Conservation (phyloP, 768 basidiomycete species). For the Auricularia heimuer region DNA sequence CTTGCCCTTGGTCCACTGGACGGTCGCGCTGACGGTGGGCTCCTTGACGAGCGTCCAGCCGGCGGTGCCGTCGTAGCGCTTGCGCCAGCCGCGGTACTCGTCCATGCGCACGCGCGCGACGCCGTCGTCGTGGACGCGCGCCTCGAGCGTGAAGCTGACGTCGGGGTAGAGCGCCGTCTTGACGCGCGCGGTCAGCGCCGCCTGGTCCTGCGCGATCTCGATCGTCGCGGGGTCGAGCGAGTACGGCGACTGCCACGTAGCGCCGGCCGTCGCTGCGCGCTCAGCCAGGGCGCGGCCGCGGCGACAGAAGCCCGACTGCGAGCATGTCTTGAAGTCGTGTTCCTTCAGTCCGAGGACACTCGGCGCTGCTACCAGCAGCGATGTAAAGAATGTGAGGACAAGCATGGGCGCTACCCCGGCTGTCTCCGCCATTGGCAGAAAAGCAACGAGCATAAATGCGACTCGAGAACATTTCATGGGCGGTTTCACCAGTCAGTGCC, state of each 20-base stretch:
- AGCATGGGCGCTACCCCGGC: background rate
- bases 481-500: no score
- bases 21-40: slow-evolving; percentile 48
- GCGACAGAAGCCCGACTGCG: slow-evolving; percentile 94
- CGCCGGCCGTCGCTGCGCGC: slow-evolving; percentile 48
- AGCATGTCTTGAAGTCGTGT: slow-evolving; percentile 89
- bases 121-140: slow-evolving; percentile 79
- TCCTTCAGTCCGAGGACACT: slow-evolving; percentile 29
- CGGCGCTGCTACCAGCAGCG: slow-evolving; percentile 7
- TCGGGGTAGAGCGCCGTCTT: slow-evolving; percentile 76
- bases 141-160: slow-evolving; percentile 69
- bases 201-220: slow-evolving; percentile 31
- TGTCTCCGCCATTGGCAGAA: no score
- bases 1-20: slow-evolving; percentile 60
- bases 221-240: slow-evolving; percentile 53
- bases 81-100: slow-evolving; percentile 66
- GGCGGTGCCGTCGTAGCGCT: slow-evolving; percentile 86
- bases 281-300: slow-evolving; percentile 74
- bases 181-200: slow-evolving; percentile 65
- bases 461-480: no score
- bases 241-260: slow-evolving; percentile 81
- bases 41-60: slow-evolving; percentile 78
- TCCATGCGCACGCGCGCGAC: slow-evolving; percentile 91
- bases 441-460: no score
- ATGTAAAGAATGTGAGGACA: background rate